Evolutionary conservation across 768 basidiomycete species (phyloP).

Genomic region (Phaeotremella skinneri): DNA sequence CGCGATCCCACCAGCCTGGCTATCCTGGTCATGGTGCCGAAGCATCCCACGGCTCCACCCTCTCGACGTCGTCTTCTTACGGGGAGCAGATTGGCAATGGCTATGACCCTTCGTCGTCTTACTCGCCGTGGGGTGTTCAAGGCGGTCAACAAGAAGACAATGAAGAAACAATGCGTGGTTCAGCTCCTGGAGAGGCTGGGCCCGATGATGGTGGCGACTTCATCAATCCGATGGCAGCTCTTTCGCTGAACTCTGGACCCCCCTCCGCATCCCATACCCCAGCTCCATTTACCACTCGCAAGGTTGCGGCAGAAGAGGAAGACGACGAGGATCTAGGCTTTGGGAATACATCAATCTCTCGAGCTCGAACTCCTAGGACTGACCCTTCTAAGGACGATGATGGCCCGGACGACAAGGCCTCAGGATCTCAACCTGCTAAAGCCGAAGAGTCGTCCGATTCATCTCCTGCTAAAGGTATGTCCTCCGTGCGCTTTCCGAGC

Average conservation of each 20-base stretch:
- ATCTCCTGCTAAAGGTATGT: constrained; percentile 3
- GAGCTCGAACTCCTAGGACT: constrained; percentile 33
- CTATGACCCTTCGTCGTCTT: constrained; percentile 27
- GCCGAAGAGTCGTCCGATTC: constrained; percentile 32
- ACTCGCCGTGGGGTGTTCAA: background rate
- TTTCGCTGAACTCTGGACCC: constrained; percentile 20
- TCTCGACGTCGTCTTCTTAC: constrained; percentile 14
- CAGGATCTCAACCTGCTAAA: constrained; percentile 36
- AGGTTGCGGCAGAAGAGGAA: constrained; percentile 55
- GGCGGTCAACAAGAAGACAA: constrained; percentile 5
- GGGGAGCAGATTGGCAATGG: constrained; percentile 56
- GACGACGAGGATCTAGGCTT: constrained; percentile 88
- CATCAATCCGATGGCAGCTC: constrained; percentile 45
- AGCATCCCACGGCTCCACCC: constrained; percentile 2
- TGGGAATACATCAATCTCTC: constrained; percentile 63
- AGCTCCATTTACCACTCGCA: constrained; percentile 12
- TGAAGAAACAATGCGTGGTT: background rate
- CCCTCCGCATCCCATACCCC: background rate
- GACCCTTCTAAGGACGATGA: constrained; percentile 47
- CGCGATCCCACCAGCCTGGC: background rate
- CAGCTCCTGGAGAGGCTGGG: constrained; percentile 2
- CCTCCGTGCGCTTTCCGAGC: background rate
- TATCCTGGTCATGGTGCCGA: background rate
- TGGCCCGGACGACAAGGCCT: constrained; percentile 28
- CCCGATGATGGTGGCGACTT: constrained; percentile 30